These are phyloP conservation scores for Hymenoscyphus repandus DNA, from an alignment of 2,329 filamentous ascomycete genomes.

Conservation along the genomic window DNA sequence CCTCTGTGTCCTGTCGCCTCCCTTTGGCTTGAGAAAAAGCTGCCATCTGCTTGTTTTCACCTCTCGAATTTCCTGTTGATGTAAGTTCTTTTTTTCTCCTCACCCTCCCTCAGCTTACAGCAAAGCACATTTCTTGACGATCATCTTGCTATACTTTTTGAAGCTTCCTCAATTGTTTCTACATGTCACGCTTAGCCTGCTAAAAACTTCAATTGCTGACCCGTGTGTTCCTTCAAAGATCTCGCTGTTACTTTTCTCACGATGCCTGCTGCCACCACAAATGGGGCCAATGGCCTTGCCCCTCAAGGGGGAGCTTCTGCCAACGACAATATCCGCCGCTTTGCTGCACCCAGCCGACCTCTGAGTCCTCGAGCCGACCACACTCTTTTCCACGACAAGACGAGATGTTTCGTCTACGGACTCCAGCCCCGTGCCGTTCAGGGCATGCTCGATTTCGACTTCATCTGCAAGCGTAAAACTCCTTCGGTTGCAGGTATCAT, in stretches of 20 bases:
- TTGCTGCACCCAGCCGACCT: conserved; percentile 85
- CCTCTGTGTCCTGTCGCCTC: not conserved
- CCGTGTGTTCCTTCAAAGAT: conserved; percentile 8
- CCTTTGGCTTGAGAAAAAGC: conserved; percentile 5
- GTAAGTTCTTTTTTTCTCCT: conserved; percentile 5
- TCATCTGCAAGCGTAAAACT: conserved; percentile 98
- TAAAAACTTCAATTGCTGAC: conserved; percentile 14
- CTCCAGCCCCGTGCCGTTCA: conserved; percentile 92
- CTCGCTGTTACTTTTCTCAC: conserved; percentile 15
- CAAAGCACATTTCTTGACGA: not conserved
- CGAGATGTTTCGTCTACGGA: conserved; percentile 99
- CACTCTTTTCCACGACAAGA: conserved; percentile 98
- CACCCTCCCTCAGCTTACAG: conserved; percentile 3
- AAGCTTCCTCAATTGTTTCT: not conserved
- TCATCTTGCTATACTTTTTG: not conserved
- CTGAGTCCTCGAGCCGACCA: conserved; percentile 83
- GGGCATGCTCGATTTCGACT: conserved; percentile 98
- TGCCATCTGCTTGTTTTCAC: not conserved
- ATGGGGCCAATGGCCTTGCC: conserved; percentile 43
- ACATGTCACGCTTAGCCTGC: not conserved
- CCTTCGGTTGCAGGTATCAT: conserved; percentile 98
- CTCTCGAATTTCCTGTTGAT: not conserved
- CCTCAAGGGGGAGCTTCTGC: conserved; percentile 47
- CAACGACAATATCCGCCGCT: conserved; percentile 99
- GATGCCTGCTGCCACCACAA: conserved; percentile 37